A percentile compares a stretch with the other conserved stretches of the same genome.
These are phyloP conservation scores for Aureobasidium namibiae DNA, from an alignment of 2,329 filamentous ascomycete species.

Conservation along the genomic window DNA sequence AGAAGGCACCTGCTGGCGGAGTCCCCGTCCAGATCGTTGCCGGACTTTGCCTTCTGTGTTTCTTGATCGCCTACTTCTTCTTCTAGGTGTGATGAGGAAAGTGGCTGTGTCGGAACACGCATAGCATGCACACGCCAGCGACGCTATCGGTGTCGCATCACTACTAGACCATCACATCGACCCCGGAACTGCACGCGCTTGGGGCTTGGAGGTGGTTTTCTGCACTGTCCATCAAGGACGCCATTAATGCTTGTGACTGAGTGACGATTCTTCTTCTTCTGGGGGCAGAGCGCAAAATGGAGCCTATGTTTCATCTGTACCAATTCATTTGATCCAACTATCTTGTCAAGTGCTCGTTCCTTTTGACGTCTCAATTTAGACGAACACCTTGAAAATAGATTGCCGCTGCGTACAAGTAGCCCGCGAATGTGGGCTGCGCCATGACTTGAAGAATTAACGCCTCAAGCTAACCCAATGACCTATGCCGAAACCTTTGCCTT, in stretches of 20 bases:
- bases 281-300: constrained; percentile 1
- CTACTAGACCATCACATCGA: not conserved
- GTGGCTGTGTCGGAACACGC: not conserved
- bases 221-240: not conserved
- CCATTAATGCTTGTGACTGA: constrained; percentile 4
- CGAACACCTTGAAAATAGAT: not conserved
- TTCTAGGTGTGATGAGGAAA: constrained; percentile 52
- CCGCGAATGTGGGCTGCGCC: constrained; percentile 3
- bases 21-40: constrained; percentile 84
- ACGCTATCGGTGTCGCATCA: not conserved
- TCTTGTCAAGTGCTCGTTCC: not conserved
- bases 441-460: constrained; percentile 8
- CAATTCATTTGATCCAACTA: not conserved
- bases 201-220: not conserved
- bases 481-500: constrained; percentile 19
- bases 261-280: not conserved
- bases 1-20: constrained; percentile 55
- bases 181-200: not conserved
- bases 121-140: not conserved
- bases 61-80: constrained; percentile 91
- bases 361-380: not conserved
- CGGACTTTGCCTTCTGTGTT: constrained; percentile 76
- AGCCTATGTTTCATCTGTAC: not conserved
- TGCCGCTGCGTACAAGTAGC: not conserved
- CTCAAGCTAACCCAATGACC: not conserved